Evolutionary conservation across 805 yeast species (phyloP).

Genomic region (Saccharomycopsis fibuligera): DNA sequence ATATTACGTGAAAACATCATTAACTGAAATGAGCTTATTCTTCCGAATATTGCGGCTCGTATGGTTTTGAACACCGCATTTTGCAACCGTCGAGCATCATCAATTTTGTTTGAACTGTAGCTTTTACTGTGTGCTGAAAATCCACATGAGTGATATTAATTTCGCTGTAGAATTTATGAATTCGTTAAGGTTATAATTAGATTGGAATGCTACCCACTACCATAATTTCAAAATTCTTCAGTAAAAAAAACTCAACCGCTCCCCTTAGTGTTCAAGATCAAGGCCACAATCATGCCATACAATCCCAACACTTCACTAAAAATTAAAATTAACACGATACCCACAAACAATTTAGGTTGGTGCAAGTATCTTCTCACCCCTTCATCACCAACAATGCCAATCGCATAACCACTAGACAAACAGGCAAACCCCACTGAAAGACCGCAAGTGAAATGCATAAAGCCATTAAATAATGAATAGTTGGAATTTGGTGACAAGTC

Average conservation of each 20-base stretch:
- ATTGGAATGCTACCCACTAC: too few species aligned
- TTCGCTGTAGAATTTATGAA: too few species aligned
- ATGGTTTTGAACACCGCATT: too few species aligned
- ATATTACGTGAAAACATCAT: too few species aligned
- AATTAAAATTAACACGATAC: conserved; percentile 82
- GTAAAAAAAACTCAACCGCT: conserved; percentile 54
- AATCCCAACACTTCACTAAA: conserved; percentile 87
- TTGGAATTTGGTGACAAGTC: conserved; percentile 71
- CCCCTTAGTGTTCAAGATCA: conserved; percentile 86
- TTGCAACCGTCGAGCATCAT: too few species aligned
- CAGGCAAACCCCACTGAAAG: conserved; percentile 94
- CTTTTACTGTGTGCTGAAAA: too few species aligned
- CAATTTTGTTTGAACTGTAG: too few species aligned
- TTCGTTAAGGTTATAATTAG: too few species aligned
- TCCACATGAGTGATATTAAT: too few species aligned
- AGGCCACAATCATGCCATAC: conserved; percentile 92
- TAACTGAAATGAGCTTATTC: too few species aligned
- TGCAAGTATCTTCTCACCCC: conserved; percentile 86
- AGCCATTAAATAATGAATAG: conserved; percentile 90
- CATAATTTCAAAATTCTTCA: too few species aligned
- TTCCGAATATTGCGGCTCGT: too few species aligned
- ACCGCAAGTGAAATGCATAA: conserved; percentile 96
- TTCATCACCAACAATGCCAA: conserved; percentile 90
- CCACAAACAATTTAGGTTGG: conserved; percentile 83
- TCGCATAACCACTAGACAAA: conserved; percentile 93